phyloP scores from a whole-genome alignment of 2,329 filamentous ascomycete genomes.

The Biscogniauxia marginata region DNA sequence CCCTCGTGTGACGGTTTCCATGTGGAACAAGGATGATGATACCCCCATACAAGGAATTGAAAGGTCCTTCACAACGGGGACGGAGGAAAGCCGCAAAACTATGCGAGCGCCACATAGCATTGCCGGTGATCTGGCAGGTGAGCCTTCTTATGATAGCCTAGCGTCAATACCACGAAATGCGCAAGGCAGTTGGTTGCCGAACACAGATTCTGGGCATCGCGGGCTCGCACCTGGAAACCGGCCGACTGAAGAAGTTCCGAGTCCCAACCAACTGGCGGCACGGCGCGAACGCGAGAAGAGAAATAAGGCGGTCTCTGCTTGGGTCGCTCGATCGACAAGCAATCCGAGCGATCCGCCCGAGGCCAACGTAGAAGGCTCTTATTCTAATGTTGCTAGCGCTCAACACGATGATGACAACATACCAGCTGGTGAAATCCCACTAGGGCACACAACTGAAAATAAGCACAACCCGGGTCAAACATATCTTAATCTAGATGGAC shows the following conservation, averaged over 20 bases:
- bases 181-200: constrained; percentile 41
- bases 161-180: constrained; percentile 37
- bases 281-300: constrained; percentile 43
- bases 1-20: constrained; percentile 55
- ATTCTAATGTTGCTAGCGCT: constrained; percentile 7
- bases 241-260: constrained; percentile 42
- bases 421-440: constrained; percentile 41
- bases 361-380: constrained; percentile 9
- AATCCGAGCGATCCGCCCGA: constrained; percentile 11
- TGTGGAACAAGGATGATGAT: constrained; percentile 48
- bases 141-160: constrained; percentile 17
- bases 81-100: constrained; percentile 35
- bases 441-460: constrained; percentile 51
- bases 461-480: constrained; percentile 47
- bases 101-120: constrained; percentile 35
- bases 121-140: constrained; percentile 38
- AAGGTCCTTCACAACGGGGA: constrained; percentile 35
- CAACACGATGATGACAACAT: constrained; percentile 35
- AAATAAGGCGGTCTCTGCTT: constrained; percentile 50
- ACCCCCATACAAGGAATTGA: constrained; percentile 39
- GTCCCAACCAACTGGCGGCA: constrained; percentile 48
- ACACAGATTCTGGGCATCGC: constrained; percentile 39
- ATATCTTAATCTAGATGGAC: constrained; percentile 43
- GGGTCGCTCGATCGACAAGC: constrained; percentile 41
- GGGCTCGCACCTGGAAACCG: constrained; percentile 50